Percentiles rank a stretch among this genome's conserved stretches.
Conservation (phyloP, 2,329 filamentous ascomycete species). For the Cordyceps fumosorosea region DNA sequence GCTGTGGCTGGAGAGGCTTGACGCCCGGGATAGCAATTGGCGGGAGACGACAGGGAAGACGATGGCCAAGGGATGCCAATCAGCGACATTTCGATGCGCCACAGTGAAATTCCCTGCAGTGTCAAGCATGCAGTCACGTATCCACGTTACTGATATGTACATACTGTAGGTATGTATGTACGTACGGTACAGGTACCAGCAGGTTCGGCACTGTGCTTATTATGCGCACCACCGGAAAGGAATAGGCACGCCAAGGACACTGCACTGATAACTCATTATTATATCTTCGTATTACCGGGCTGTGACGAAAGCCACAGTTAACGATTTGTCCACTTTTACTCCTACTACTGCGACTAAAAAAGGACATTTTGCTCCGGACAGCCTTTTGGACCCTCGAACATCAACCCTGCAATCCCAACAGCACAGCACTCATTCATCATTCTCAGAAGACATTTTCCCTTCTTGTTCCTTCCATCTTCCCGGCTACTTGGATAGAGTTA, state of each 20-base stretch:
- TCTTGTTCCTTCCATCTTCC: not conserved
- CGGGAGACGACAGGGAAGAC: not conserved
- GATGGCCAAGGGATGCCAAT: conserved; percentile 7
- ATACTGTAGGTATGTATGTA: not conserved
- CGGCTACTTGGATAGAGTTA: not conserved
- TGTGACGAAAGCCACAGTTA: not conserved
- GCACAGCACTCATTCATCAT: not conserved
- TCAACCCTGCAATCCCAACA: not conserved
- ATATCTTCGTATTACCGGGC: too few species aligned
- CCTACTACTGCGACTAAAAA: not conserved
- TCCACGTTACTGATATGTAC: not conserved
- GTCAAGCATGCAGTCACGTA: not conserved
- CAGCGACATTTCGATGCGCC: conserved; percentile 7
- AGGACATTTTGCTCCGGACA: conserved; percentile 2
- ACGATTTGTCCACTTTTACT: not conserved
- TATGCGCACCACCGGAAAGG: too few species aligned
- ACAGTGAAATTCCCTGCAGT: not conserved
- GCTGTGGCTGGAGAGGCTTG: not conserved
- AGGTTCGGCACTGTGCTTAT: too few species aligned
- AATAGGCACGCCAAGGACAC: too few species aligned
- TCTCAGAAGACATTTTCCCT: not conserved
- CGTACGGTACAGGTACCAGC: not conserved
- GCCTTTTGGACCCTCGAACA: not conserved
- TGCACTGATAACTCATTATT: too few species aligned
- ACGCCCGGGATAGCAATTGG: not conserved